Base-by-base conservation (phyloP, 345 rosid species). In the Crucihimalaya himalaica region DNA sequence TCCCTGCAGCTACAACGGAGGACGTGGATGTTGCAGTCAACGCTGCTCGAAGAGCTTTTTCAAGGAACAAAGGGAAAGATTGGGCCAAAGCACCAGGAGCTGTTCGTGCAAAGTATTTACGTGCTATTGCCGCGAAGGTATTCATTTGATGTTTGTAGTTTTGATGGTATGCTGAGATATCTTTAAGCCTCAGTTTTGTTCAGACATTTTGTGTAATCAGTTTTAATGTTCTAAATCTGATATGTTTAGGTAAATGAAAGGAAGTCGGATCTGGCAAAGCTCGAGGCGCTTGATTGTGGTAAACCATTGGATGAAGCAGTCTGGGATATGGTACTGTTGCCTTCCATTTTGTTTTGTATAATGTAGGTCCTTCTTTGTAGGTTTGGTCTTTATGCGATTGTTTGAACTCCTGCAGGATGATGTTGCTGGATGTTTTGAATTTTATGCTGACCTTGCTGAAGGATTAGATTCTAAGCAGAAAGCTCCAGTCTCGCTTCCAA, bases 111-210 rank as follows among this genome's bases (percentile, higher is more conserved):
- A 91, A 89, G 89, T 90, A 80, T 71, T 56, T 95, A 72, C 97
- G 96, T n/a, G 99, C 96, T 66, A 95, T 95, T 81, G 93, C 99
- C 76, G 88, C 92, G 11, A 95, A 94, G 97, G 97, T 93, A 67
- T 2, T 78, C 13, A 18, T 3, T 43, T 37, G 3, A 48, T 45
- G 48, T 31, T 15, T 46, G 4, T 69, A 23, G 9, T 70, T 56
- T 23, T 55, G 13, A 72, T 61, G 7, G 14, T 62, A 10, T 60
- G 32, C 12, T 59, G 35, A 34, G 27, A 47, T 48, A 14, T 48
- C 58, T 63, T 50, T 37, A 25, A 50, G 60, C 10, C 27, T 48
- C 53, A 19, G 14, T 45, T 45, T 31, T 42, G 32, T 53, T 34
- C 3, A 14, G 48, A 43, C 1, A 2, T n/a, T 40, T 63, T 62